Evolutionary conservation across 2,329 filamentous ascomycete species (phyloP), one percentile per base, ranked within the genome.

Genomic region (Pestalotiopsis fici): DNA sequence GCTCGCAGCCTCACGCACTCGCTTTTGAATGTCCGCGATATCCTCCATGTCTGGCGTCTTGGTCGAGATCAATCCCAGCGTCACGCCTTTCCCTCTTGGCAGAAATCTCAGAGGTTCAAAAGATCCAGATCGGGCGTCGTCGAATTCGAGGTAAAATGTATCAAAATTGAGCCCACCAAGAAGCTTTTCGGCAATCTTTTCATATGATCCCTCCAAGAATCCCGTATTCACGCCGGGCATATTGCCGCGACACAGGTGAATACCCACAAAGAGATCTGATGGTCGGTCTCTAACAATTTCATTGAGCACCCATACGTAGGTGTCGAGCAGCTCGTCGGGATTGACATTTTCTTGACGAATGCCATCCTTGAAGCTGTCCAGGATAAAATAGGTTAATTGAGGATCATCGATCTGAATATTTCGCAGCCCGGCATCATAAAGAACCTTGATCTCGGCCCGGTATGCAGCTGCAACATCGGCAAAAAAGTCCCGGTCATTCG

Each of bases 251-350:
- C 89, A 91, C 56, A 91, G 77, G 74, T 91, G 89, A 37, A 91
- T 85, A 15, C 89, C 89, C 15, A 89, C 77, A 69, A 89, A 87
- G 80, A 91, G 82, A 70, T 89, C 88, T 2, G 77, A 74, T 0
- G 87, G 87, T 12, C 85, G 81, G 71, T 81, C 82, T 47, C 79
- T 78, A 69, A 89, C 82, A 72, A 86, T 85, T 73, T 85, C 84
- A 73, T 90, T 90, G 80, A 90, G 90, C 71, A 88, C 85, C 71
- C 84, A 82, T 71, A 90, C 84, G 75, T 91, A 91, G 35, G 86
- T 83, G 71, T 88, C 86, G 57, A 91, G 83, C 70, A 88, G 69
- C 66, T 61, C 84, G 68, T 86, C 84, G 1, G 72, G 64, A 59
- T 90, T 85, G 3, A 86, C 83, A 4, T 85, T 81, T 37, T 84